Evolutionary conservation across 805 yeast genomes (phyloP), one percentile per base, ranked within the genome.

Genomic region (Ogataea glucozyma): DNA sequence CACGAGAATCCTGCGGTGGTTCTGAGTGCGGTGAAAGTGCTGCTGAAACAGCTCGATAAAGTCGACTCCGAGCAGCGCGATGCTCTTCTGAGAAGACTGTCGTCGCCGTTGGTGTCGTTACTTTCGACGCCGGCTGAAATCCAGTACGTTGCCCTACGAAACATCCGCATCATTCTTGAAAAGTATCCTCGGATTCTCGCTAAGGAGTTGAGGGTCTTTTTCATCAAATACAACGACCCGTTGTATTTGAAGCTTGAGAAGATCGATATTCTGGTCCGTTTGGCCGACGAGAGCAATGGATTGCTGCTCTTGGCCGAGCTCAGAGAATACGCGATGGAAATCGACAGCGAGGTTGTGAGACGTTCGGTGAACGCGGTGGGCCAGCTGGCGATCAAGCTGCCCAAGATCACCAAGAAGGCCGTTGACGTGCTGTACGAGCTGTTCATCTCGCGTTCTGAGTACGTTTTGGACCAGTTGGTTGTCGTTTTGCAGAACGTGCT

Each of bases 1-100:
- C 99, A 91, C 63, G 97, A 87, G 18, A 91, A 91, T 62, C 96
- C 99, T 0, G 87, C 96, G 4, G 98, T 93, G 16, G 97, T 93
- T 3, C 69, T 91, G 52, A 78, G 88, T 20, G 78, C 97, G 1
- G 80, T 93, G 48, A 88, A 89, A 58, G 88, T 86, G 2, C 79
- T 90, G 6, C 61, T 91, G 14, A 78, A 79, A 44, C 95, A 89
- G 60, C 51, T 83, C 26, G 79, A 79, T 8, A 62, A 69, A 13
- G 57, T 84, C 6, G 56, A 60, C 24, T 51, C 58, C 26, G 57
- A 61, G 26, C 65, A 65, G 19, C 59, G 64, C 27, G 76, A 75
- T 12, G 52, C 58, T 2, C 69, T 83, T 5, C 67, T 85, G 66
- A 81, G 79, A 51, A 88, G 91, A 58, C 67, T 90, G 48, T 72